phyloP scores from a whole-genome alignment of 345 rosid genomes.

The Eutrema yunnanense region DNA sequence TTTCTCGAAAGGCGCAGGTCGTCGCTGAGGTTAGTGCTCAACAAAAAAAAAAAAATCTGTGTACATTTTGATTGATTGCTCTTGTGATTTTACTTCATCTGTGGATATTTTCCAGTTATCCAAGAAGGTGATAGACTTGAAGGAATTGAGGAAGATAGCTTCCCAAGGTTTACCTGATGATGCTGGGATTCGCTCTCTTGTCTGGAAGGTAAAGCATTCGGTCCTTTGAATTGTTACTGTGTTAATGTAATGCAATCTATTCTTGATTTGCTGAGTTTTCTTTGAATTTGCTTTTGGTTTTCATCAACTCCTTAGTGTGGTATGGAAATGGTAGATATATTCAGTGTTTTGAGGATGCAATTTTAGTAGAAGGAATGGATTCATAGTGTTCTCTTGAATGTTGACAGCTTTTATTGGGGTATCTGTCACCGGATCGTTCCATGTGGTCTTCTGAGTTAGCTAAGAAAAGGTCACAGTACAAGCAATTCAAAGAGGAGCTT shows the following conservation, averaged over 20 bases:
- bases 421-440: constrained; percentile 72
- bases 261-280: neutral
- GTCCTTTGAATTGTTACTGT: neutral
- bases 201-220: constrained; percentile 63
- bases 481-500: constrained; percentile 82
- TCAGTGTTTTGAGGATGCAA: neutral
- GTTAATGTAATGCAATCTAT: neutral
- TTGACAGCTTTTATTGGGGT: constrained; percentile 78
- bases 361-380: neutral
- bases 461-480: constrained; percentile 87
- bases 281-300: neutral
- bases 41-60: neutral
- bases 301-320: neutral
- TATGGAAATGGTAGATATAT: neutral
- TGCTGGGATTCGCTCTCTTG: constrained; percentile 74
- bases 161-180: constrained; percentile 88
- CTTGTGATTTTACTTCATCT: neutral
- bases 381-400: constrained; percentile 8
- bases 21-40: constrained; percentile 51
- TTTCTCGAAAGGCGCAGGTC: constrained; percentile 72
- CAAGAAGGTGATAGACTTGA: constrained; percentile 68
- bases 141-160: constrained; percentile 73
- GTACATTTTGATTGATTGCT: constrained; percentile 4
- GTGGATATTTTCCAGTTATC: constrained; percentile 43
- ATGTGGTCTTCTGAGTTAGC: constrained; percentile 79